Base-by-base conservation (phyloP, 1,284 basidiomycete genomes). In the Termitomyces sp. region DNA sequence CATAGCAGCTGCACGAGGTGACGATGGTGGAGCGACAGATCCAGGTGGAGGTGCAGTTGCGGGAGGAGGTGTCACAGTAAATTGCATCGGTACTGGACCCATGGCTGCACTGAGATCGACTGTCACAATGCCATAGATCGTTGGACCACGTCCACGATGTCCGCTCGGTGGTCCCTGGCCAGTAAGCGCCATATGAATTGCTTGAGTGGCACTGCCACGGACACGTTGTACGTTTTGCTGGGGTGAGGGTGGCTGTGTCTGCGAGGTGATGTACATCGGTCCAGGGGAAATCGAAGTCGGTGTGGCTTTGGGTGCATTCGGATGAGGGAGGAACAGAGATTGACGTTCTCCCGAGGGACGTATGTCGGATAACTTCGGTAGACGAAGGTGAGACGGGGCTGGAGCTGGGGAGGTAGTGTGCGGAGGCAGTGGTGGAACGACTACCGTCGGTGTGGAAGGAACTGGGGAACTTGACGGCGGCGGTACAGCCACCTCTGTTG, bases 301-400 rank as follows among this genome's bases (percentile, higher is more conserved):
- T 0, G 81, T 75, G 47, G 68, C 55, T 54, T 83, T 85, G 0
- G 86, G 86, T 1, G 86, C 86, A 60, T 84, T 83, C 0, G 86
- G 86, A 61, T 88, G 86, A 0, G 86, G 87, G 14, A 83, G 72
- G 66, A 87, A 89, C 19, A 84, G 64, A 49, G 76, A 82, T 37
- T 71, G 73, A 16, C 77, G 74, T 47, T 71, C 64, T 57, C 63
- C 40, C 56, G 65, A 13, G 61, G 64, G 51, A 13, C 69, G 64
- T 34, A 67, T 64, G 38, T 70, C 71, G 13, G 58, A 58, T 7
- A 67, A 63, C 46, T 65, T 68, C 3, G 45, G 34, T 19, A 64
- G 69, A 14, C 64, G 68, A 13, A 63, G 62, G 56, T 67, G 67
- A 3, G 63, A 58, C 5, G 60, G 47, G 14, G 64, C 46, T 6